Evolutionary conservation across 495 filamentous ascomycete genomes (phyloP).

Genomic region (Talaromyces borbonicus): DNA sequence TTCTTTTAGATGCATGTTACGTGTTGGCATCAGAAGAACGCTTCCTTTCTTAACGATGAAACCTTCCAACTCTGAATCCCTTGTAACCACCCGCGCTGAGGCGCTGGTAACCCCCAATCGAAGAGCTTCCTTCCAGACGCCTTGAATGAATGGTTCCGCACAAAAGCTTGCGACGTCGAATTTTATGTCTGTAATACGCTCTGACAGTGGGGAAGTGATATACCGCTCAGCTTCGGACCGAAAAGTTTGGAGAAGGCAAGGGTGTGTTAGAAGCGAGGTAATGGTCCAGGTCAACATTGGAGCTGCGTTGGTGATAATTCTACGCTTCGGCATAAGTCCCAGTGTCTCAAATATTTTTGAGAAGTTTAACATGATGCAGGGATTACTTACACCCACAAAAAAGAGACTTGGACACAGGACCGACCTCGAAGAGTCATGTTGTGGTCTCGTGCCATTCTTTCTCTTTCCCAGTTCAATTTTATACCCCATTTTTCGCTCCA

Average conservation of each 20-base stretch:
- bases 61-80: slow-evolving; percentile 6
- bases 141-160: slow-evolving; percentile 5
- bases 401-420: slow-evolving; percentile 4
- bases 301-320: slow-evolving; percentile 6
- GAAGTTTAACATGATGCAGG: neutral
- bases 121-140: slow-evolving; percentile 8
- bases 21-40: slow-evolving; percentile 4
- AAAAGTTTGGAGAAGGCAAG: neutral
- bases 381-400: slow-evolving; percentile 7
- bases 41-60: slow-evolving; percentile 7
- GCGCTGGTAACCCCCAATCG: slow-evolving; percentile 3
- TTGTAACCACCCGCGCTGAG: slow-evolving; percentile 1
- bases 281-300: slow-evolving; percentile 7
- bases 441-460: slow-evolving; percentile 2
- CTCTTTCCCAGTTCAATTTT: slow-evolving; percentile 8
- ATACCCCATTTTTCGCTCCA: slow-evolving; percentile 10
- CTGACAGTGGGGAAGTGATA: neutral
- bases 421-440: slow-evolving; percentile 8
- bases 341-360: neutral
- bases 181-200: neutral
- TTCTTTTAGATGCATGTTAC: slow-evolving; percentile 4
- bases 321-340: neutral
- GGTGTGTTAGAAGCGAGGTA: slow-evolving; percentile 1
- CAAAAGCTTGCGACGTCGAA: slow-evolving; percentile 1
- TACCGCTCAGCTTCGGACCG: neutral